Conservation (phyloP, 805 yeast genomes). For the Helenozyma baotianmanensis region DNA sequence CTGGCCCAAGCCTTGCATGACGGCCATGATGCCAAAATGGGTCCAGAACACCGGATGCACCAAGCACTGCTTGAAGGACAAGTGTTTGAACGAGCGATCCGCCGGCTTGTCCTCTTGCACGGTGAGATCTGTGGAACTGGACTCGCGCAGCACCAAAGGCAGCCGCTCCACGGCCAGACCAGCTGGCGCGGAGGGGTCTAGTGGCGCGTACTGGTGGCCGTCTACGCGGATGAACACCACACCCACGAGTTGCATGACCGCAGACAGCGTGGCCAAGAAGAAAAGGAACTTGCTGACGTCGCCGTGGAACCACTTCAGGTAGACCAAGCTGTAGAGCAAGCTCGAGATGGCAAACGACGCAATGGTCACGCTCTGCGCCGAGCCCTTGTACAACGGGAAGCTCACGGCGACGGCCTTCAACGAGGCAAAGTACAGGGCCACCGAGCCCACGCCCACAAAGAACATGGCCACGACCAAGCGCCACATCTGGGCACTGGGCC, state of each 20-base stretch:
- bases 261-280: constrained; percentile 21
- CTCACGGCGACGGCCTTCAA: constrained; percentile 30
- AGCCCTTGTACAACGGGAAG: constrained; percentile 29
- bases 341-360: constrained; percentile 35
- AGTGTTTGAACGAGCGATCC: constrained; percentile 9
- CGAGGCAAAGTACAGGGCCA: constrained; percentile 30
- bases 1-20: constrained; percentile 35
- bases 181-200: not conserved
- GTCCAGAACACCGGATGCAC: constrained; percentile 28
- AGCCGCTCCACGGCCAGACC: not conserved
- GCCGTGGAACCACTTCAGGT: constrained; percentile 18
- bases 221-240: constrained; percentile 28
- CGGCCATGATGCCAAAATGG: constrained; percentile 27
- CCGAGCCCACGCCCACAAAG: constrained; percentile 29
- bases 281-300: constrained; percentile 20
- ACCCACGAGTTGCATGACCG: constrained; percentile 23
- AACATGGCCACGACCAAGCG: constrained; percentile 24
- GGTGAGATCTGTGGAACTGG: not conserved
- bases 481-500: constrained; percentile 14
- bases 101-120: not conserved
- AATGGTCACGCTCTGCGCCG: constrained; percentile 34
- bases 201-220: constrained; percentile 13
- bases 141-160: not conserved
- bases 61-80: constrained; percentile 18
- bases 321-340: constrained; percentile 21